These are phyloP conservation scores for Pyrenophora teres DNA, from an alignment of 2,329 filamentous ascomycete species.

Conservation along the genomic window DNA sequence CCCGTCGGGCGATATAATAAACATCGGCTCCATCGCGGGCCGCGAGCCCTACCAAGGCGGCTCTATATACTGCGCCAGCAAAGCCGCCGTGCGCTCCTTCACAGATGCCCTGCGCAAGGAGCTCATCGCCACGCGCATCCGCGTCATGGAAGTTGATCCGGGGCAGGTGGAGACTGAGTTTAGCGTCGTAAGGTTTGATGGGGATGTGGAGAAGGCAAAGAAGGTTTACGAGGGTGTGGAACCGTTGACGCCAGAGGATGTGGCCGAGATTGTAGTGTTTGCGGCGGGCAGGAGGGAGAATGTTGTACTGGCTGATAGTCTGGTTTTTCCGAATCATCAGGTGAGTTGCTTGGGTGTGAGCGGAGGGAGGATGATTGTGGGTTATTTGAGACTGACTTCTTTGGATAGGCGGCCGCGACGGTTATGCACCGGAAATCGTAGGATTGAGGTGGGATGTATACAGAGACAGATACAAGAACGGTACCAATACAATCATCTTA, in stretches of 20 bases:
- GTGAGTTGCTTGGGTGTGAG: conserved; percentile 53
- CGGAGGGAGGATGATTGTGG: too few species aligned
- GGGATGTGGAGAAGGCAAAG: conserved; percentile 87
- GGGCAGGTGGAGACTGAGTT: conserved; percentile 96
- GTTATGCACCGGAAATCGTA: conserved; percentile 44
- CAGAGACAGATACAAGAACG: background rate
- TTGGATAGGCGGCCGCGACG: conserved; percentile 40
- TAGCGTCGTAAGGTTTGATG: conserved; percentile 83
- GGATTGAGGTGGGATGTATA: conserved; percentile 3
- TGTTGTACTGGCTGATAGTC: conserved; percentile 83
- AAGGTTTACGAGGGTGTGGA: conserved; percentile 76
- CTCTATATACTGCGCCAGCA: conserved; percentile 90
- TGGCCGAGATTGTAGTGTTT: conserved; percentile 90
- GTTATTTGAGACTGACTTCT: too few species aligned
- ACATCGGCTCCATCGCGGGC: conserved; percentile 90
- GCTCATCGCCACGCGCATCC: conserved; percentile 76
- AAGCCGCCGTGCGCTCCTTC: conserved; percentile 84
- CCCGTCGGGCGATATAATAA: conserved; percentile 85
- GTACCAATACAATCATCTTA: background rate
- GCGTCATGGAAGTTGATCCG: conserved; percentile 87
- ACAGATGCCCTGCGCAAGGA: conserved; percentile 83
- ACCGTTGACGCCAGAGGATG: conserved; percentile 85
- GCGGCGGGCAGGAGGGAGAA: conserved; percentile 83
- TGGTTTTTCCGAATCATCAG: conserved; percentile 90
- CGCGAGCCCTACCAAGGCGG: conserved; percentile 84